These are phyloP conservation scores for Fraxinus xanthoxyloides DNA, from an alignment of 305 asterid species.

Conservation along the genomic window DNA sequence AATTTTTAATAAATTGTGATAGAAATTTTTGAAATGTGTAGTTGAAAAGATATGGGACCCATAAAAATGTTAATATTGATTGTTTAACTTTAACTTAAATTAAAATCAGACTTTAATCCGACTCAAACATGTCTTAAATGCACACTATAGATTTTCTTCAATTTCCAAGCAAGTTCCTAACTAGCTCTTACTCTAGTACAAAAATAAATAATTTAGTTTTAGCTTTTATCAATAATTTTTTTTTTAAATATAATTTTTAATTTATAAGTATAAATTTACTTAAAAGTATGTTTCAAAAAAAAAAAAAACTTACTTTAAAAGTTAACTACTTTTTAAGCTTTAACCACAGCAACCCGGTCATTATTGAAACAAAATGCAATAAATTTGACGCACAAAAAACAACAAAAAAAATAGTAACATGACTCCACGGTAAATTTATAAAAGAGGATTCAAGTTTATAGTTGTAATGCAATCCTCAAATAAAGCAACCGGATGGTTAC, in stretches of 20 bases:
- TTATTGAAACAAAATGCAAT: not conserved
- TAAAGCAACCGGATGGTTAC: conserved; percentile 21
- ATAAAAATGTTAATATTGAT: no score
- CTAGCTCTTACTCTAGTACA: not conserved
- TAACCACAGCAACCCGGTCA: not conserved
- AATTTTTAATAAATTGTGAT: no score
- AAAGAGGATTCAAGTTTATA: not conserved
- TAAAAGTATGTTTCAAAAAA: not conserved
- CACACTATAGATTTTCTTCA: not conserved
- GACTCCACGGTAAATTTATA: not conserved
- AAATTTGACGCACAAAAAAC: not conserved
- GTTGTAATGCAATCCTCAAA: not conserved
- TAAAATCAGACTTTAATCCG: no score
- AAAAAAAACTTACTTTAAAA: not conserved
- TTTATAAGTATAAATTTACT: no score
- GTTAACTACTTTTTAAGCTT: not conserved
- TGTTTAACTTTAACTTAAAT: no score
- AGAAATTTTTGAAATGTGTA: no score
- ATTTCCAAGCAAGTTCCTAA: not conserved
- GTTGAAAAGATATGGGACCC: no score
- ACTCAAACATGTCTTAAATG: not conserved
- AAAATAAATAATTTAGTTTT: not conserved
- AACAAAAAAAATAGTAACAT: not conserved
- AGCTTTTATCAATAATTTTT: not conserved
- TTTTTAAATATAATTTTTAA: no score